A percentile compares a stretch with the other conserved stretches of the same genome.
Conservation (phyloP, 306 rosid species). For the Nissolia schottii region DNA sequence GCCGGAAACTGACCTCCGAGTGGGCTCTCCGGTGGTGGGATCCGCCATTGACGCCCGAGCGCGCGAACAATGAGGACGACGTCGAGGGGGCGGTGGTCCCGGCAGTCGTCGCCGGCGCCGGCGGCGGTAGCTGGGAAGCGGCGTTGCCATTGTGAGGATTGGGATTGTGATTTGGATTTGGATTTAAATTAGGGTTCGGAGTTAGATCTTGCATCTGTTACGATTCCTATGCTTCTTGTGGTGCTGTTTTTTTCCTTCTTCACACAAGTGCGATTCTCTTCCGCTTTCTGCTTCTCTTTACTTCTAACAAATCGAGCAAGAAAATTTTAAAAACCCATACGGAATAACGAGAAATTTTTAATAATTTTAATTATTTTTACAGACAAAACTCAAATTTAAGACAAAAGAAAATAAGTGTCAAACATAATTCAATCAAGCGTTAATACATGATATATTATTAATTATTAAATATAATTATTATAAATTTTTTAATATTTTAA, state of each 20-base stretch:
- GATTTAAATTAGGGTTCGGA: conserved; percentile 38
- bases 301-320: neutral
- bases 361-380: too few species aligned
- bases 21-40: conserved; percentile 67
- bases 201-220: conserved; percentile 62
- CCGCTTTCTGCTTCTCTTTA: neutral
- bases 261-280: neutral
- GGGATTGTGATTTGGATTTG: conserved; percentile 1
- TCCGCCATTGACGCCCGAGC: conserved; percentile 21
- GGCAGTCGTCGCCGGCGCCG: conserved; percentile 13
- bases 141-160: conserved; percentile 30
- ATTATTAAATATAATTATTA: too few species aligned
- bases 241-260: neutral
- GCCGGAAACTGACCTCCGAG: conserved; percentile 70
- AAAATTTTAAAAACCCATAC: neutral
- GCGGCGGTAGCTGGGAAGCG: conserved; percentile 21
- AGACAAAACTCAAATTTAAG: too few species aligned
- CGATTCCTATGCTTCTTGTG: conserved; percentile 29
- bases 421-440: too few species aligned
- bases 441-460: too few species aligned
- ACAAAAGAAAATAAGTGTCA: too few species aligned
- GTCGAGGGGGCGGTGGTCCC: conserved; percentile 6
- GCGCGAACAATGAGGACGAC: neutral
- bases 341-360: too few species aligned
- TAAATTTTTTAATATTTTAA: too few species aligned